Evolutionary conservation across 495 filamentous ascomycete genomes (phyloP).

Genomic region (Cudoniella acicularis): DNA sequence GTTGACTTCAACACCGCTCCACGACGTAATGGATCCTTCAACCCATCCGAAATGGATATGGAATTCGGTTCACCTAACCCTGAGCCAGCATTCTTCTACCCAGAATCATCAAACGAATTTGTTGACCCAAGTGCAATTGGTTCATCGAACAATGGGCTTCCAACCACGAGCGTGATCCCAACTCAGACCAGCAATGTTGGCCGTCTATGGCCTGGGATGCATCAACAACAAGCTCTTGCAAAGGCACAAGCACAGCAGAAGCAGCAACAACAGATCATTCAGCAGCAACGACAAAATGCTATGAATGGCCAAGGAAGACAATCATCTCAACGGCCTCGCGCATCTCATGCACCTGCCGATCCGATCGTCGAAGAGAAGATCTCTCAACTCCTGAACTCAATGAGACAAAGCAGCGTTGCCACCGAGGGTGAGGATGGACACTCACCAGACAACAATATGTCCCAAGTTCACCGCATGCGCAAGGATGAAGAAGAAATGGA

Average conservation of each 20-base stretch:
- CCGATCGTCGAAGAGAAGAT: constrained; percentile 81
- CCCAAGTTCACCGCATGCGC: constrained; percentile 52
- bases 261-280: constrained; percentile 59
- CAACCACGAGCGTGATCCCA: constrained; percentile 30
- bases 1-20: constrained; percentile 59
- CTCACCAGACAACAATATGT: constrained; percentile 41
- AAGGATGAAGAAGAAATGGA: constrained; percentile 99
- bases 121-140: constrained; percentile 70
- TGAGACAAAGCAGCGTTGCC: constrained; percentile 62
- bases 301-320: constrained; percentile 34
- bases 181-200: constrained; percentile 55
- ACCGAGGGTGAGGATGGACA: constrained; percentile 46
- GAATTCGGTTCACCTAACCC: constrained; percentile 55
- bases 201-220: constrained; percentile 83
- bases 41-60: constrained; percentile 57
- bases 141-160: constrained; percentile 41
- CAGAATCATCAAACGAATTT: constrained; percentile 40
- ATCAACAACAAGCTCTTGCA: constrained; percentile 81
- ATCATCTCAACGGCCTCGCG: constrained; percentile 38
- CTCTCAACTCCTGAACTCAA: constrained; percentile 76
- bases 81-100: constrained; percentile 45
- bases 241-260: constrained; percentile 66
- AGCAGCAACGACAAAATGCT: constrained; percentile 53
- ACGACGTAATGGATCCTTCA: constrained; percentile 33
- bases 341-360: constrained; percentile 50